phyloP scores from a whole-genome alignment of 202 grass and related monocot species.

The Hordeum pubiflorum region DNA sequence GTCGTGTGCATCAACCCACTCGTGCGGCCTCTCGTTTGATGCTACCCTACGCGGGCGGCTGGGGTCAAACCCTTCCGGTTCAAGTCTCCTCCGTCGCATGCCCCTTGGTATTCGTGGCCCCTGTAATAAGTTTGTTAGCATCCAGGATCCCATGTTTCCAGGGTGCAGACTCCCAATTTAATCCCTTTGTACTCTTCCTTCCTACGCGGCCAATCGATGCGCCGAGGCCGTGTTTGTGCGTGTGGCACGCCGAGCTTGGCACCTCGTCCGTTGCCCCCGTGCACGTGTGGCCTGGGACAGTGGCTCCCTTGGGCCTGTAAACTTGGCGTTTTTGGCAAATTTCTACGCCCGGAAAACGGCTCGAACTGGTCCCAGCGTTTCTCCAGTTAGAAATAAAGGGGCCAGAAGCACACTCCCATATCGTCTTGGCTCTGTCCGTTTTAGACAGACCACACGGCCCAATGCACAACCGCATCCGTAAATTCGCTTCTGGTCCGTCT shows the following conservation, averaged over 20 bases:
- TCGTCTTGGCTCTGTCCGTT: too few relatives aligned
- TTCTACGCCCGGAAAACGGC: background rate
- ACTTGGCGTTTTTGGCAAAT: conserved; percentile 14
- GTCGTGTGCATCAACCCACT: conserved; percentile 12
- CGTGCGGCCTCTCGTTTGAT: conserved; percentile 35
- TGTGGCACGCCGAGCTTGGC: background rate
- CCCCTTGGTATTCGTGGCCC: conserved; percentile 4
- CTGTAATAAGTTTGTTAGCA: conserved; percentile 43
- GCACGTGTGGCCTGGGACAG: conserved; percentile 54
- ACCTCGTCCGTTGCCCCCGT: conserved; percentile 18
- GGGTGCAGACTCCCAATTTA: conserved; percentile 51
- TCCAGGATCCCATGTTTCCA: conserved; percentile 63
- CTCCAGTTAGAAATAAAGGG: too few relatives aligned
- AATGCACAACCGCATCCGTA: too few relatives aligned
- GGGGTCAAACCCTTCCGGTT: conserved; percentile 48
- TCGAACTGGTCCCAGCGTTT: background rate
- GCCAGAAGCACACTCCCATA: too few relatives aligned
- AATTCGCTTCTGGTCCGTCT: too few relatives aligned
- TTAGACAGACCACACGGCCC: too few relatives aligned
- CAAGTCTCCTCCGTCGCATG: conserved; percentile 46
- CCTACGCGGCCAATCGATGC: conserved; percentile 37
- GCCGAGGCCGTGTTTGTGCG: conserved; percentile 33
- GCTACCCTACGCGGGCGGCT: background rate
- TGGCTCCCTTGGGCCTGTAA: conserved; percentile 23
- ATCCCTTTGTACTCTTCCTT: conserved; percentile 26